phyloP scores from a whole-genome alignment of 768 basidiomycete species.

The Phanerodontia chrysosporium region DNA sequence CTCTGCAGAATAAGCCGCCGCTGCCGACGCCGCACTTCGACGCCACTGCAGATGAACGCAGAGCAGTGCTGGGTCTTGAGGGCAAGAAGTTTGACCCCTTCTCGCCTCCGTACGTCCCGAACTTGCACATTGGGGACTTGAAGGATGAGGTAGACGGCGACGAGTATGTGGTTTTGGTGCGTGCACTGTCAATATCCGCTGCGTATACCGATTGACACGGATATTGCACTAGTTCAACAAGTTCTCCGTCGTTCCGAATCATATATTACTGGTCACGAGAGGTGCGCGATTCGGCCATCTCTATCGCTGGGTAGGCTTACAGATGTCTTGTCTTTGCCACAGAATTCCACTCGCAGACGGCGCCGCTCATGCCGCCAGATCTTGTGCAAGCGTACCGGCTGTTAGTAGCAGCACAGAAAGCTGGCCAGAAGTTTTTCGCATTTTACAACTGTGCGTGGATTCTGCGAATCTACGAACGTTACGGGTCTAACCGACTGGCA shows the following conservation, averaged over 20 bases:
- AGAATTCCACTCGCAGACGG: constrained; percentile 77
- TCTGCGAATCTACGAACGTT: too few species aligned
- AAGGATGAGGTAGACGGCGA: constrained; percentile 52
- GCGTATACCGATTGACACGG: neutral
- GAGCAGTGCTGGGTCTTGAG: constrained; percentile 21
- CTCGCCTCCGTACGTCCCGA: constrained; percentile 76
- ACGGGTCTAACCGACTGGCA: neutral
- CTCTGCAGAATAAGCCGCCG: constrained; percentile 72
- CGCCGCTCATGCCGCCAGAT: constrained; percentile 76
- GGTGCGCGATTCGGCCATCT: constrained; percentile 37
- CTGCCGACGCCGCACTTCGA: constrained; percentile 42
- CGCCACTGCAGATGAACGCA: constrained; percentile 20
- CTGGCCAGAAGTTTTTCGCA: constrained; percentile 60
- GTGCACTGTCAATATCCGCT: constrained; percentile 15
- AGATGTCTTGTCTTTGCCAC: neutral
- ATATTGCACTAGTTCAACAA: constrained; percentile 65
- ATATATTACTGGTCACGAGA: constrained; percentile 87
- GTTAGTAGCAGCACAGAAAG: constrained; percentile 61
- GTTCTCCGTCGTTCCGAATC: constrained; percentile 77
- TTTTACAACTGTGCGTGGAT: constrained; percentile 87
- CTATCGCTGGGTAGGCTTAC: neutral
- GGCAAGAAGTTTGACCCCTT: constrained; percentile 61
- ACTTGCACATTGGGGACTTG: constrained; percentile 73
- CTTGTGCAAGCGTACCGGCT: constrained; percentile 75
- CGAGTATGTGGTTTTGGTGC: constrained; percentile 68